Conservation (phyloP, 1,284 basidiomycete genomes). For the Phaffia rhodozyma region DNA sequence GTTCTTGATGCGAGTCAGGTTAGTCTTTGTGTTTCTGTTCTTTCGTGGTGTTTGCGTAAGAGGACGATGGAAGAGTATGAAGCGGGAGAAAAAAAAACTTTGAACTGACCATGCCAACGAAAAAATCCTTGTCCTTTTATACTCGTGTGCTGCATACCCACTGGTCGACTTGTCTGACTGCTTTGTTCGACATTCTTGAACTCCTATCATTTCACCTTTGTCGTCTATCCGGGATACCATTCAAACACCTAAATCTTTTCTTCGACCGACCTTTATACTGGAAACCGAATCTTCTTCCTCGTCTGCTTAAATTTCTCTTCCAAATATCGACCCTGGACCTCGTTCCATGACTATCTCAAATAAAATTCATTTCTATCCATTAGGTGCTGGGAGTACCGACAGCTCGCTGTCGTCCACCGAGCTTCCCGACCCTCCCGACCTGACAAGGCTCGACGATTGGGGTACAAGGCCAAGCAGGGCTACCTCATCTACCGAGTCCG, state of each 20-base stretch:
- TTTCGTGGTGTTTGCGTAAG: not conserved
- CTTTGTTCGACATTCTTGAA: no score
- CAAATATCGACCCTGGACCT: no score
- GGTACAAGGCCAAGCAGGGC: slow-evolving; percentile 99
- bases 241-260: not conserved
- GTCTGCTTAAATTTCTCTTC: not conserved
- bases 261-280: not conserved
- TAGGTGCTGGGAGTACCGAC: slow-evolving; percentile 98
- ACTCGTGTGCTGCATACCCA: no score
- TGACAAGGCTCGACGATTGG: slow-evolving; percentile 96
- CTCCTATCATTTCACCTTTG: no score
- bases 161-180: no score
- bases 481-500: slow-evolving; percentile 97
- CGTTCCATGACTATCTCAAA: not conserved
- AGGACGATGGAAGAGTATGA: not conserved
- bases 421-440: slow-evolving; percentile 95
- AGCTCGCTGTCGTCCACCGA: slow-evolving; percentile 95
- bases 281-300: not conserved
- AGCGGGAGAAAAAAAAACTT: not conserved
- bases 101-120: no score
- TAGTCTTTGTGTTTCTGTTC: slow-evolving; percentile 28
- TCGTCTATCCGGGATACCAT: no score
- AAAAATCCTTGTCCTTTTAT: no score
- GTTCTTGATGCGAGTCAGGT: slow-evolving; percentile 95
- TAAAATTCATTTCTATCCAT: not conserved